A percentile compares a stretch with the other conserved stretches of the same genome.
phyloP scores from a whole-genome alignment of 2,329 filamentous ascomycete species.

The Septoria linicola region DNA sequence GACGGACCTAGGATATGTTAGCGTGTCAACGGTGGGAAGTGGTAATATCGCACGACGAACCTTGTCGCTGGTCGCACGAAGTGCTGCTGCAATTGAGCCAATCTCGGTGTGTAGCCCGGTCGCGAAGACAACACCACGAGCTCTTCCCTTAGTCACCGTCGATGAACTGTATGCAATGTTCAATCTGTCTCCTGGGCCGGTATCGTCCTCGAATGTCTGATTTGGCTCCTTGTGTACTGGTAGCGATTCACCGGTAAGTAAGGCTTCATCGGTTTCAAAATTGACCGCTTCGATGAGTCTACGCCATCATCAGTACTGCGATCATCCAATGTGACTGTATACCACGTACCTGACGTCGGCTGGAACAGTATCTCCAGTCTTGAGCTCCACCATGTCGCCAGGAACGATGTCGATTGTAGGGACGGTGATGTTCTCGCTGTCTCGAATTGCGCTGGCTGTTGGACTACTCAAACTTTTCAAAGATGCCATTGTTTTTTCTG shows the following conservation, averaged over 20 bases:
- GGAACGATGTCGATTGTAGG: conserved; percentile 46
- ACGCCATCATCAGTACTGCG: conserved; percentile 37
- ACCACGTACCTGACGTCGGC: conserved; percentile 41
- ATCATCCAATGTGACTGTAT: no score
- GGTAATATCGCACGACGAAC: conserved; percentile 27
- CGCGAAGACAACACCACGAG: conserved; percentile 64
- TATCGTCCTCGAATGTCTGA: conserved; percentile 51
- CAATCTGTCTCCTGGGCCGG: conserved; percentile 64
- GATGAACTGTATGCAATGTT: conserved; percentile 71
- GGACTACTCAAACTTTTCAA: conserved; percentile 47
- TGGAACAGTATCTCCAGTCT: conserved; percentile 50
- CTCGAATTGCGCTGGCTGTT: conserved; percentile 47
- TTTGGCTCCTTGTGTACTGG: conserved; percentile 65
- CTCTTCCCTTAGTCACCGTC: conserved; percentile 67
- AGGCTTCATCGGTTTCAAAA: conserved; percentile 63
- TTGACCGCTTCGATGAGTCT: conserved; percentile 43
- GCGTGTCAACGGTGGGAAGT: neutral
- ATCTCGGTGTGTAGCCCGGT: conserved; percentile 73
- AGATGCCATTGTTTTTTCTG: conserved; percentile 51
- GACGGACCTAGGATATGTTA: neutral
- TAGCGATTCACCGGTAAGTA: conserved; percentile 70
- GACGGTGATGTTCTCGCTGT: conserved; percentile 43
- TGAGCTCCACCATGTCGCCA: conserved; percentile 48
- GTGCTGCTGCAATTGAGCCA: conserved; percentile 68
- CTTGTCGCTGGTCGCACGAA: conserved; percentile 59